A percentile compares a stretch with the other conserved stretches of the same genome.
Conservation (phyloP, 108 stramenopile species). For the Cylindrotheca fusiformis region DNA sequence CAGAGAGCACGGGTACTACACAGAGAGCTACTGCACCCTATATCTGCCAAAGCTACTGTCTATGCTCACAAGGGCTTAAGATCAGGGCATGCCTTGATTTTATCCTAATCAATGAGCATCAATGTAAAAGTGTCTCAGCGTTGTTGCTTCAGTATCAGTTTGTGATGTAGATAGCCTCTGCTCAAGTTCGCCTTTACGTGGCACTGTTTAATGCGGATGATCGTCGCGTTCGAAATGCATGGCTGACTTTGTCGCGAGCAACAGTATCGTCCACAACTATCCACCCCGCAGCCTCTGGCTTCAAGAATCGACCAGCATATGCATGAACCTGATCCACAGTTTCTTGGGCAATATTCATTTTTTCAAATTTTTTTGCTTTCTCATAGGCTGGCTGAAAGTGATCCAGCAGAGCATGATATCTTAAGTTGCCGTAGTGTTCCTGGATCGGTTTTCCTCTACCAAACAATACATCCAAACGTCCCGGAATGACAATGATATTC, state of each 20-base stretch:
- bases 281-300: conserved; percentile 21
- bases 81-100: no score
- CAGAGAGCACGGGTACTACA: conserved; percentile 67
- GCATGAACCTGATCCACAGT: conserved; percentile 11
- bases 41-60: conserved; percentile 46
- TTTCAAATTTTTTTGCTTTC: conserved; percentile 20
- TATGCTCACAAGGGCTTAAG: conserved; percentile 2
- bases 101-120: no score
- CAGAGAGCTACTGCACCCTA: conserved; percentile 45
- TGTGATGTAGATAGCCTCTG: no score
- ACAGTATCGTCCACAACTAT: conserved; percentile 10
- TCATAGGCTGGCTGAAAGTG: conserved; percentile 16
- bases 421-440: conserved; percentile 22
- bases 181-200: no score
- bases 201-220: no score
- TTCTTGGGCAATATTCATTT: conserved; percentile 19
- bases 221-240: conserved; percentile 24
- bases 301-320: conserved; percentile 22
- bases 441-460: conserved; percentile 27
- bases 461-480: conserved; percentile 15
- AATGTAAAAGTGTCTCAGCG: no score
- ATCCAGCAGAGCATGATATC: conserved; percentile 16
- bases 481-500: conserved; percentile 15
- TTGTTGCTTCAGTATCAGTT: no score
- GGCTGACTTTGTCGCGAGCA: conserved; percentile 15